These are phyloP conservation scores for Spongospora subterranea DNA, from an alignment of 208 protist genomes.

Conservation along the genomic window DNA sequence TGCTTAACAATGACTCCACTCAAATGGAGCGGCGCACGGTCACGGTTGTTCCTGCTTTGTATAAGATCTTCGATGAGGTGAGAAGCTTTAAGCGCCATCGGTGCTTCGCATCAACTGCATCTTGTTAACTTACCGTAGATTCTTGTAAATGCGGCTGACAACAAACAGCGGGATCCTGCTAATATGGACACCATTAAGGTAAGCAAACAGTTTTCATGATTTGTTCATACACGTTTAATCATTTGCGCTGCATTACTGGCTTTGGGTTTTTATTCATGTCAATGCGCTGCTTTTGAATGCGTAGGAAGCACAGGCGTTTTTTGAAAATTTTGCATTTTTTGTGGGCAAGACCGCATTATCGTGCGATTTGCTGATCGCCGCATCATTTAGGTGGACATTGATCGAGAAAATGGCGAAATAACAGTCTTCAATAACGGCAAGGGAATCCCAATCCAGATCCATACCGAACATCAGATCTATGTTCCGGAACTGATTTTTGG, in stretches of 20 bases:
- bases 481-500: slow-evolving; percentile 99
- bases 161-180: slow-evolving; percentile 93
- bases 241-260: too few species aligned
- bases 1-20: slow-evolving; percentile 64
- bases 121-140: slow-evolving; percentile 78
- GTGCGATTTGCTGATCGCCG: too few species aligned
- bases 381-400: slow-evolving; percentile 89
- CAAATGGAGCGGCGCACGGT: slow-evolving; percentile 90
- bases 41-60: slow-evolving; percentile 97
- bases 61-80: slow-evolving; percentile 99
- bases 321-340: too few species aligned
- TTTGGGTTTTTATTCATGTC: too few species aligned
- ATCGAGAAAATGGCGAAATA: slow-evolving; percentile 87
- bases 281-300: too few species aligned
- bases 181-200: slow-evolving; percentile 84
- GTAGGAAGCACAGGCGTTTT: too few species aligned
- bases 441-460: slow-evolving; percentile 72
- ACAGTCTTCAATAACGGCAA: slow-evolving; percentile 97
- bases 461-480: slow-evolving; percentile 80
- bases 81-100: background rate
- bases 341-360: too few species aligned
- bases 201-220: background rate
- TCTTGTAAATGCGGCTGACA: slow-evolving; percentile 99
- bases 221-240: background rate
- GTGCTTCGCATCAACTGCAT: background rate